phyloP scores from a whole-genome alignment of 306 rosid species.

The Pyrus pyrifolia region DNA sequence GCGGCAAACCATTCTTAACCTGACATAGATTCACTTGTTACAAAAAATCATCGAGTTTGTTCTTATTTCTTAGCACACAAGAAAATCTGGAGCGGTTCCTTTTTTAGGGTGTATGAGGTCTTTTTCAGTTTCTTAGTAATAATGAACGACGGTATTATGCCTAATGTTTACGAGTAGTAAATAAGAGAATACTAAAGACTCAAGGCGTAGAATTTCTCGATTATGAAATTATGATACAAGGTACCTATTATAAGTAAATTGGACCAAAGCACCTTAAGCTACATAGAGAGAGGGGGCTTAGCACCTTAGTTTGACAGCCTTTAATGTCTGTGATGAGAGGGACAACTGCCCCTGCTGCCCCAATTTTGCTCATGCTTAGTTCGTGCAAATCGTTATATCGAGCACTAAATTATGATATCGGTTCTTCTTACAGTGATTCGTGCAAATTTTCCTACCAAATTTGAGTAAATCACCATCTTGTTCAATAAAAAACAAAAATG shows the following conservation, averaged over 20 bases:
- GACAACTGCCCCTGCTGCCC: slow-evolving; percentile 14
- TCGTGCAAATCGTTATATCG: slow-evolving; percentile 14
- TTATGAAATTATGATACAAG: no score
- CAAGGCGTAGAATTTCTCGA: no score
- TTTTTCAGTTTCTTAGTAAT: not conserved
- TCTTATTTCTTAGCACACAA: not conserved
- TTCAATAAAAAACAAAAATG: no score
- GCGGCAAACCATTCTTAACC: slow-evolving; percentile 7
- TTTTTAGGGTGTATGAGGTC: not conserved
- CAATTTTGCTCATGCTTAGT: slow-evolving; percentile 29
- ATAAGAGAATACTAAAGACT: not conserved
- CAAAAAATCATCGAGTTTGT: not conserved
- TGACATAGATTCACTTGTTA: not conserved
- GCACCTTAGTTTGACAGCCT: slow-evolving; percentile 13
- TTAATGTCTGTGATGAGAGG: slow-evolving; percentile 1
- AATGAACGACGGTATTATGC: not conserved
- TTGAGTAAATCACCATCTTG: not conserved
- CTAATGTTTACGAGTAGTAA: no score
- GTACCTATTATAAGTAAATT: no score
- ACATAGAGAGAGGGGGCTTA: not conserved
- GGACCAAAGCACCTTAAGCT: no score
- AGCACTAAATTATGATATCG: not conserved
- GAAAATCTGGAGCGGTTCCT: not conserved
- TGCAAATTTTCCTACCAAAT: not conserved
- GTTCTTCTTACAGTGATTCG: not conserved